Percentiles rank a stretch among this genome's conserved stretches.
phyloP scores from a whole-genome alignment of 495 filamentous ascomycete species.

The Aspergillus haitiensis region DNA sequence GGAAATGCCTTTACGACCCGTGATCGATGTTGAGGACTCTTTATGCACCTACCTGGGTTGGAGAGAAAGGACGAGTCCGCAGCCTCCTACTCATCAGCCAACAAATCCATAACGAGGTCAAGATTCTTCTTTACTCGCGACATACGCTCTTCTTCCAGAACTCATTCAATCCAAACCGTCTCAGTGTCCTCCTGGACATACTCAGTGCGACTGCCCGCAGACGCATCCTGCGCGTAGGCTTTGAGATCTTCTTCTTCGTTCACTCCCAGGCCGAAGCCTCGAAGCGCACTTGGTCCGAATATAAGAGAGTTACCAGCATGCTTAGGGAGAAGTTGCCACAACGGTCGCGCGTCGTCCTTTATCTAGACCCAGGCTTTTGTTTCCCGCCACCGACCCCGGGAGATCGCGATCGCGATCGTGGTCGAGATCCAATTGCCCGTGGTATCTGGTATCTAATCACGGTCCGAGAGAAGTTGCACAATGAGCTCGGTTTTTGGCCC shows the following conservation, averaged over 20 bases:
- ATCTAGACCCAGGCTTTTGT: constrained; percentile 43
- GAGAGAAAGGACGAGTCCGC: constrained; percentile 34
- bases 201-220: constrained; percentile 35
- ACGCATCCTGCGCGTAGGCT: constrained; percentile 42
- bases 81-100: constrained; percentile 37
- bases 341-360: constrained; percentile 34
- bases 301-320: constrained; percentile 31
- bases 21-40: constrained; percentile 35
- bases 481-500: constrained; percentile 37
- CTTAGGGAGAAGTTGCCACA: constrained; percentile 30
- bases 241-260: constrained; percentile 46
- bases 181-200: constrained; percentile 40
- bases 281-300: constrained; percentile 39
- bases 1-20: constrained; percentile 37
- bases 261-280: constrained; percentile 37
- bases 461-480: constrained; percentile 30
- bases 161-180: constrained; percentile 39
- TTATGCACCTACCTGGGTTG: constrained; percentile 42
- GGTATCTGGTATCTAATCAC: constrained; percentile 38
- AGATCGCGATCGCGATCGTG: constrained; percentile 11
- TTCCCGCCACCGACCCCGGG: constrained; percentile 34
- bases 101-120: constrained; percentile 46
- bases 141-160: constrained; percentile 48
- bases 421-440: constrained; percentile 28
- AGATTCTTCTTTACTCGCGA: constrained; percentile 40